These are phyloP conservation scores for Plasmodium relictum DNA, from an alignment of 169 alveolate genomes.

Conservation along the genomic window DNA sequence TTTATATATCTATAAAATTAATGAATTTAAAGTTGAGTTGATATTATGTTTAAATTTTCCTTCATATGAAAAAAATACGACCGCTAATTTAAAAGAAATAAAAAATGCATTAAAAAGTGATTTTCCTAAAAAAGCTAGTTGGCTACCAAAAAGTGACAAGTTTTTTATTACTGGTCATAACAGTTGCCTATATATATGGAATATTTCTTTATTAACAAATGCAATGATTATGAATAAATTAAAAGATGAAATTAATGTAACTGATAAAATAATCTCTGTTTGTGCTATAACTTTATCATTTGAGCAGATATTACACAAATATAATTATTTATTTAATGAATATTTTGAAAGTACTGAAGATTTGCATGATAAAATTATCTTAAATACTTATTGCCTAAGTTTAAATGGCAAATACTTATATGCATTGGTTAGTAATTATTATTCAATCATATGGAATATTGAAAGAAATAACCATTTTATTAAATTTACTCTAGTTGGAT, in stretches of 20 bases:
- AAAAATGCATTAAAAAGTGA: slow-evolving; percentile 21
- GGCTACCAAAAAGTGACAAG: slow-evolving; percentile 74
- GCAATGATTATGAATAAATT: slow-evolving; percentile 15
- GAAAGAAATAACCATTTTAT: background rate
- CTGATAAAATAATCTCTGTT: slow-evolving; percentile 21
- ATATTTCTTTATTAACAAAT: slow-evolving; percentile 29
- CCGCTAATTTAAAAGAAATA: background rate
- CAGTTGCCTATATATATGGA: slow-evolving; percentile 64
- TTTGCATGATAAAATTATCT: background rate
- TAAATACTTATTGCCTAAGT: slow-evolving; percentile 50
- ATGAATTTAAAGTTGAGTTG: slow-evolving; percentile 57
- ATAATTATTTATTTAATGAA: slow-evolving; percentile 27
- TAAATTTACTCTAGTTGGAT: slow-evolving; percentile 37
- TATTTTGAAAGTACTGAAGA: background rate
- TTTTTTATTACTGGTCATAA: slow-evolving; percentile 73
- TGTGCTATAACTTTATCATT: slow-evolving; percentile 48
- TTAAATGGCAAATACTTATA: slow-evolving; percentile 50
- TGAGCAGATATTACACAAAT: slow-evolving; percentile 25
- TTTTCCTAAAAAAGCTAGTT: slow-evolving; percentile 63
- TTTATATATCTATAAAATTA: slow-evolving; percentile 64
- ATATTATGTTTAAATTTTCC: slow-evolving; percentile 56
- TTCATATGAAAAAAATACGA: slow-evolving; percentile 25
- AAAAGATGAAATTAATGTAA: slow-evolving; percentile 50
- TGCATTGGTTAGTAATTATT: slow-evolving; percentile 48
- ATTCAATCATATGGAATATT: slow-evolving; percentile 27